Conservation (phyloP, 768 basidiomycete species). For the Phallus indusiatus region DNA sequence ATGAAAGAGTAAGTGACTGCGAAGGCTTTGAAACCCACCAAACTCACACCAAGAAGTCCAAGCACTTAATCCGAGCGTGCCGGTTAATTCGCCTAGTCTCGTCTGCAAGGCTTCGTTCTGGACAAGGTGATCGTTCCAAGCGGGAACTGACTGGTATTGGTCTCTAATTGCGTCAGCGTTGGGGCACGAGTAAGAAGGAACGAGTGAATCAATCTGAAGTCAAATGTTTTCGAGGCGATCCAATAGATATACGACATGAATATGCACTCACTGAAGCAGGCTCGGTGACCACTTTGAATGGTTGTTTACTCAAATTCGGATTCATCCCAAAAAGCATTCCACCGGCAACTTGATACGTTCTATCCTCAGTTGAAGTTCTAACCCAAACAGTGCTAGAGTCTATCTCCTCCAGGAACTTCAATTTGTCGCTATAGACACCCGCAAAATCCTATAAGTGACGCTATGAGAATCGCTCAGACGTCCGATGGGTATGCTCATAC, state of each 20-base stretch:
- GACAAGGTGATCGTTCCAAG: conserved; percentile 36
- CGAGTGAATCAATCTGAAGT: conserved; percentile 38
- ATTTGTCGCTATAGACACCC: conserved; percentile 29
- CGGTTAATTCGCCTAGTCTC: conserved; percentile 29
- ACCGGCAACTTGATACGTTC: conserved; percentile 39
- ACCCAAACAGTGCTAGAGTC: conserved; percentile 30
- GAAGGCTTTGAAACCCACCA: neutral
- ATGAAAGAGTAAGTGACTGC: neutral
- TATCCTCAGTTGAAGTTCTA: conserved; percentile 35
- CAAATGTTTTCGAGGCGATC: neutral
- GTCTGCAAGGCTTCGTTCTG: conserved; percentile 27
- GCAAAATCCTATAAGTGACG: conserved; percentile 32
- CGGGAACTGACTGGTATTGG: conserved; percentile 34
- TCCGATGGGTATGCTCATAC: conserved; percentile 14
- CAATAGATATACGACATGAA: neutral
- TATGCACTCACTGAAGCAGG: conserved; percentile 29
- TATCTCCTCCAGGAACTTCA: conserved; percentile 29
- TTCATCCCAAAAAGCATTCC: conserved; percentile 40
- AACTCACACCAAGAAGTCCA: conserved; percentile 42
- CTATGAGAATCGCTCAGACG: neutral
- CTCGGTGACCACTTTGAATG: conserved; percentile 33
- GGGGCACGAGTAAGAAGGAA: conserved; percentile 36
- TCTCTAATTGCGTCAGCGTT: conserved; percentile 29
- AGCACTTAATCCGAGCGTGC: conserved; percentile 28
- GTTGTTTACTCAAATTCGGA: conserved; percentile 19